A percentile compares a stretch with the other conserved stretches of the same genome.
phyloP scores from a whole-genome alignment of 2,329 filamentous ascomycete species.

The Claviceps cyperi region DNA sequence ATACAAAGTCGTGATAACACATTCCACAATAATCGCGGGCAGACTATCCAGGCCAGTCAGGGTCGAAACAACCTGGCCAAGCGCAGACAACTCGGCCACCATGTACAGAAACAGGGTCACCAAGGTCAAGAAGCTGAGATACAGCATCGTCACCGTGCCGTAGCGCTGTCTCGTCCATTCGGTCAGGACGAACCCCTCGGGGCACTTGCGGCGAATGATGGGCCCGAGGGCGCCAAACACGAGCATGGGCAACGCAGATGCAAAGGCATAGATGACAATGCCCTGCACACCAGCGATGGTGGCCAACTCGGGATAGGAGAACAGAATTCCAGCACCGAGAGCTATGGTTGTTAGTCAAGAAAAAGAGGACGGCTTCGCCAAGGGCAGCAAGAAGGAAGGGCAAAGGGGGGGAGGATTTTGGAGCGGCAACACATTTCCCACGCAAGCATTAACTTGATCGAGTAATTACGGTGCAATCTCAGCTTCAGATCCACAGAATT shows the following conservation, averaged over 20 bases:
- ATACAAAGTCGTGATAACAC: conserved; percentile 66
- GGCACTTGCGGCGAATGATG: conserved; percentile 65
- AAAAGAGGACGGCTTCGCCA: conserved; percentile 8
- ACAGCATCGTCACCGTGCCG: conserved; percentile 52
- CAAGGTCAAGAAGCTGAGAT: conserved; percentile 62
- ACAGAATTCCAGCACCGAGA: conserved; percentile 71
- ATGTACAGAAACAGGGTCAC: conserved; percentile 79
- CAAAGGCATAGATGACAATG: conserved; percentile 59
- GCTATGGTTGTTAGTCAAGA: conserved; percentile 40
- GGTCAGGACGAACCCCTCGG: conserved; percentile 71
- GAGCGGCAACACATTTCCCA: conserved; percentile 95
- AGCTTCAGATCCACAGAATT: conserved; percentile 49
- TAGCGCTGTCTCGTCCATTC: conserved; percentile 75
- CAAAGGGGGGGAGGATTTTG: conserved; percentile 20
- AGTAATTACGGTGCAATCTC: conserved; percentile 94
- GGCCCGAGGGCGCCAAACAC: conserved; percentile 62
- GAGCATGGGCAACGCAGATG: conserved; percentile 58
- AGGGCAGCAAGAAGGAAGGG: not conserved
- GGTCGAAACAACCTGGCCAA: conserved; percentile 63
- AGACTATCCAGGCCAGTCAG: conserved; percentile 63
- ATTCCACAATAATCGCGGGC: conserved; percentile 64
- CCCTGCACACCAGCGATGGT: conserved; percentile 70
- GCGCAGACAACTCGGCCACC: conserved; percentile 68
- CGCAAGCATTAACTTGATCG: conserved; percentile 99
- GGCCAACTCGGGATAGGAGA: conserved; percentile 68